A percentile compares a stretch with the other conserved stretches of the same genome.
phyloP scores from a whole-genome alignment of 2,329 filamentous ascomycete genomes.

The Atkinsonella texensis region DNA sequence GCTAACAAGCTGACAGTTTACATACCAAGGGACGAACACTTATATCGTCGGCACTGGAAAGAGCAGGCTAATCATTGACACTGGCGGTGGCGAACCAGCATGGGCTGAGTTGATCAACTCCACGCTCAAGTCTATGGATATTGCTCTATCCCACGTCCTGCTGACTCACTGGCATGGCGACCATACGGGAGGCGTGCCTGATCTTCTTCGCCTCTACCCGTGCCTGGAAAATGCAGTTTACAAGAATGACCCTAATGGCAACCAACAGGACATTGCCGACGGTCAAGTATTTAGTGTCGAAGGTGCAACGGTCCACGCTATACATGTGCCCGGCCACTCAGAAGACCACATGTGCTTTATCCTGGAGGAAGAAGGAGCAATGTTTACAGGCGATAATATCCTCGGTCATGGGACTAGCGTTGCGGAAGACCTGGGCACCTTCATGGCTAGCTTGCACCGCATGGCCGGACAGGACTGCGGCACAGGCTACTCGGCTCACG shows the following conservation, averaged over 20 bases:
- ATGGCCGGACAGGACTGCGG: constrained; percentile 45
- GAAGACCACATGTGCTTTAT: constrained; percentile 56
- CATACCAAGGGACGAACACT: constrained; percentile 58
- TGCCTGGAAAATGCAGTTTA: constrained; percentile 26
- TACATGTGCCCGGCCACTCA: constrained; percentile 59
- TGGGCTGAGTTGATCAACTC: constrained; percentile 36
- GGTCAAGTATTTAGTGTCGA: constrained; percentile 36
- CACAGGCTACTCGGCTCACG: constrained; percentile 49
- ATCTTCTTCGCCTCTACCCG: constrained; percentile 31
- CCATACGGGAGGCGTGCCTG: constrained; percentile 53
- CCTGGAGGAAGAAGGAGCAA: constrained; percentile 49
- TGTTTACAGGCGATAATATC: constrained; percentile 67
- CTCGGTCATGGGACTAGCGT: constrained; percentile 63
- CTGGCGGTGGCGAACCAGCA: constrained; percentile 50
- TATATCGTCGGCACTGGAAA: constrained; percentile 58
- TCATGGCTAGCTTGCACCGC: constrained; percentile 45
- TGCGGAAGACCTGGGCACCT: constrained; percentile 54
- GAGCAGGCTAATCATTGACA: constrained; percentile 57
- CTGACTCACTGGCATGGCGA: constrained; percentile 69
- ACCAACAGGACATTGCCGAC: constrained; percentile 29
- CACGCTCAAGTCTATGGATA: constrained; percentile 8
- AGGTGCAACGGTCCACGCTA: constrained; percentile 48
- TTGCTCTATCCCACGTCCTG: constrained; percentile 30
- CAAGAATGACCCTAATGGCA: constrained; percentile 39
- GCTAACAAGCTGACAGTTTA: constrained; percentile 26